Conservation (phyloP, 2,329 filamentous ascomycete species). For the Trichoderma cornu-damae region DNA sequence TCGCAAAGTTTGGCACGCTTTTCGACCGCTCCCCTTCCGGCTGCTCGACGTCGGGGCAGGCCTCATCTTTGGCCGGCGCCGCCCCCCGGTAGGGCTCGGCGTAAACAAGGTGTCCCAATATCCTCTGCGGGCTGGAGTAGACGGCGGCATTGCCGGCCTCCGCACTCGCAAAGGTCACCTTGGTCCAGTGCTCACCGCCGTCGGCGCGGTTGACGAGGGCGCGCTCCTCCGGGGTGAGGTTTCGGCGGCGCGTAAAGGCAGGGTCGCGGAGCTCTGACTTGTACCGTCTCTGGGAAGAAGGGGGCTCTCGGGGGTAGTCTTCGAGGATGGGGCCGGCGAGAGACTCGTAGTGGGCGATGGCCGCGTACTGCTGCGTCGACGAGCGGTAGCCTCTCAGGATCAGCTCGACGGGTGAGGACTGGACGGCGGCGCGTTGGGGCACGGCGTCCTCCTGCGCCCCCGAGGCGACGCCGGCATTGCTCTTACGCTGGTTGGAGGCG, state of each 20-base stretch:
- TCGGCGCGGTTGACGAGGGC: slow-evolving; percentile 74
- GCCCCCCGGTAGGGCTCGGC: slow-evolving; percentile 65
- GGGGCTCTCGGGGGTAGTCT: slow-evolving; percentile 85
- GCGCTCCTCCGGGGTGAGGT: slow-evolving; percentile 67
- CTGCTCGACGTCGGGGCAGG: slow-evolving; percentile 51
- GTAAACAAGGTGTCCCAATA: slow-evolving; percentile 65
- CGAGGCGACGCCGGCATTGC: slow-evolving; percentile 33
- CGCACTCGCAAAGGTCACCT: slow-evolving; percentile 71
- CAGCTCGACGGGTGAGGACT: slow-evolving; percentile 60
- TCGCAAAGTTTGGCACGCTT: slow-evolving; percentile 32
- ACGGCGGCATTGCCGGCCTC: slow-evolving; percentile 66
- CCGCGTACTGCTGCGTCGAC: slow-evolving; percentile 69
- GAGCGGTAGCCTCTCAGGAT: slow-evolving; percentile 76
- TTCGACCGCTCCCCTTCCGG: slow-evolving; percentile 33
- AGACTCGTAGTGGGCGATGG: slow-evolving; percentile 81
- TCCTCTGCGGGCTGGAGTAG: slow-evolving; percentile 64
- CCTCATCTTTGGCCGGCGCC: slow-evolving; percentile 58
- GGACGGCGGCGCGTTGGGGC: slow-evolving; percentile 31
- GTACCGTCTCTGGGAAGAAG: slow-evolving; percentile 63
- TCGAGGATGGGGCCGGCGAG: slow-evolving; percentile 85
- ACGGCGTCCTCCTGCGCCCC: slow-evolving; percentile 38
- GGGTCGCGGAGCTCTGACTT: slow-evolving; percentile 70
- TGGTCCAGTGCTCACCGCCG: slow-evolving; percentile 88
- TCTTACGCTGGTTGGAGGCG: slow-evolving; percentile 33
- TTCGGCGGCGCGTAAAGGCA: slow-evolving; percentile 59